Percentiles rank a stretch among this genome's conserved stretches.
Conservation (phyloP, 163 green algal species). For the Coccomyxa subellipsoidea region DNA sequence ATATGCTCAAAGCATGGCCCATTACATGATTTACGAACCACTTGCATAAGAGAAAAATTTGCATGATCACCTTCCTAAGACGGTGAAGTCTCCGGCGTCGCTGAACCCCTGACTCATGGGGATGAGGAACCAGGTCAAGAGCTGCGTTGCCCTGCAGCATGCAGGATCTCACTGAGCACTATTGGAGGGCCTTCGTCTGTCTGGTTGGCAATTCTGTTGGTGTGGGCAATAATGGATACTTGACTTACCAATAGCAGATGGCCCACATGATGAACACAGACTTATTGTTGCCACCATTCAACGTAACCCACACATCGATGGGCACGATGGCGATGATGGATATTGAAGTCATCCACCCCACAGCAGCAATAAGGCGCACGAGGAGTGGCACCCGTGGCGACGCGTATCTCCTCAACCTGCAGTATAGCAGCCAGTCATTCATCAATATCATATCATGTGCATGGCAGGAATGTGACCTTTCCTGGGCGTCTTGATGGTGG, state of each 20-base stretch:
- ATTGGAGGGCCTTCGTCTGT: too few species aligned
- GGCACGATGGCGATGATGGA: constrained; percentile 69
- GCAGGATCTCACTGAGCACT: background rate
- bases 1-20: background rate
- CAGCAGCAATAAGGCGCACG: constrained; percentile 27
- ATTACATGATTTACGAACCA: too few species aligned
- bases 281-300: constrained; percentile 19
- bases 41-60: background rate
- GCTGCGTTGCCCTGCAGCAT: constrained; percentile 54
- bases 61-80: constrained; percentile 31
- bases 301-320: constrained; percentile 59
- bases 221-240: background rate
- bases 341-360: constrained; percentile 65
- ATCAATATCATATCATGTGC: too few species aligned
- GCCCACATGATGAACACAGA: constrained; percentile 49
- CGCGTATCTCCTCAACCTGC: constrained; percentile 45
- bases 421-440: too few species aligned
- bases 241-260: constrained; percentile 53
- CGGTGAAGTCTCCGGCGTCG: constrained; percentile 70
- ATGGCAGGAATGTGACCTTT: too few species aligned
- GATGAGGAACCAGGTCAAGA: constrained; percentile 74
- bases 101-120: constrained; percentile 70
- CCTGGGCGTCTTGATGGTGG: too few species aligned
- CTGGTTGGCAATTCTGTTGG: too few species aligned
- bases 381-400: constrained; percentile 32